These are phyloP conservation scores for Saturnispora serradocipensis DNA, from an alignment of 805 yeast genomes.

Conservation along the genomic window DNA sequence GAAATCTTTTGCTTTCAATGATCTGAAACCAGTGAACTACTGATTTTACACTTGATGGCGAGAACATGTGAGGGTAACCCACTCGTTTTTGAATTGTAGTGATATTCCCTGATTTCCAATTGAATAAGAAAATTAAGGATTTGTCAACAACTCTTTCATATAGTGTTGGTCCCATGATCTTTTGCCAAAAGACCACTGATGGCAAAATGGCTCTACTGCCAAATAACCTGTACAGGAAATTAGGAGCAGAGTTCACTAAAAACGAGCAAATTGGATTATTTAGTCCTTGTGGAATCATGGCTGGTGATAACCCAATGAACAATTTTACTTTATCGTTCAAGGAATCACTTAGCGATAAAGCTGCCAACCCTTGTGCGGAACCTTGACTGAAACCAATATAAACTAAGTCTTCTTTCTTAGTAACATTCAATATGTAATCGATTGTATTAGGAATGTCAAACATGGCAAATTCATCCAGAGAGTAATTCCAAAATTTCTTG, in stretches of 20 bases:
- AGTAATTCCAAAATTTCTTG: constrained; percentile 75
- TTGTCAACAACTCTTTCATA: constrained; percentile 38
- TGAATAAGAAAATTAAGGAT: constrained; percentile 37
- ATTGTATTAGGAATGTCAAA: constrained; percentile 83
- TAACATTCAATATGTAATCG: constrained; percentile 52
- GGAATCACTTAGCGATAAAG: constrained; percentile 55
- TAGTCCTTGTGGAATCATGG: constrained; percentile 83
- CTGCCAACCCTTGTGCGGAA: constrained; percentile 85
- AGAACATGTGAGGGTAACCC: constrained; percentile 44
- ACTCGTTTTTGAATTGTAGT: constrained; percentile 35
- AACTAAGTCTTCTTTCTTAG: constrained; percentile 38
- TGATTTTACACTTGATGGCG: constrained; percentile 47
- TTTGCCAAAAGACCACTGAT: constrained; percentile 53
- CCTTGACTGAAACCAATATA: constrained; percentile 93
- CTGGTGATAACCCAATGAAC: constrained; percentile 86
- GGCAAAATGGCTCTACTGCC: constrained; percentile 70
- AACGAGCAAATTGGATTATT: constrained; percentile 35
- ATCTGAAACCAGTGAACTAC: constrained; percentile 44
- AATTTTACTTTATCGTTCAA: constrained; percentile 46
- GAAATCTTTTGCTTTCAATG: constrained; percentile 37
- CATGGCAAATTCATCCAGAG: constrained; percentile 84
- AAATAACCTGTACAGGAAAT: constrained; percentile 58
- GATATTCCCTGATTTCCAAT: constrained; percentile 40
- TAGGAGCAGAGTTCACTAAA: constrained; percentile 68
- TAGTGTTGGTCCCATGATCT: constrained; percentile 41